Percentiles rank a stretch among this genome's conserved stretches.
Conservation (phyloP, 306 rosid genomes). For the Cyamopsis tetragonoloba region DNA sequence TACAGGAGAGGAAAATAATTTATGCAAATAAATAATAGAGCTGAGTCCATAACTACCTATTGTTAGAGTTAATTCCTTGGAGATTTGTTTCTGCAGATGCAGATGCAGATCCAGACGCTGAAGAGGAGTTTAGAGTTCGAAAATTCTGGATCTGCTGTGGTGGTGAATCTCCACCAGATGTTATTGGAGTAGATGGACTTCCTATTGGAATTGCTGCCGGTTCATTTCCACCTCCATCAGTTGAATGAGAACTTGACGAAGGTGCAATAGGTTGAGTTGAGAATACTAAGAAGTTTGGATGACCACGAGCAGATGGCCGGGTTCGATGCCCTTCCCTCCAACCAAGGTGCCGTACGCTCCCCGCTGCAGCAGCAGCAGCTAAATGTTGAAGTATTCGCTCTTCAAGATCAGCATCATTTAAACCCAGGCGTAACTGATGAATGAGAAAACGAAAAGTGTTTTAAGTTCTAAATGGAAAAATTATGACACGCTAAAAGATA, state of each 20-base stretch:
- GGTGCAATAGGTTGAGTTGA: slow-evolving; percentile 52
- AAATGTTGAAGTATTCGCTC: slow-evolving; percentile 80
- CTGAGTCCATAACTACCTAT: slow-evolving; percentile 50
- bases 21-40: slow-evolving; percentile 6
- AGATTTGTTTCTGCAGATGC: slow-evolving; percentile 35
- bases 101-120: slow-evolving; percentile 42
- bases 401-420: slow-evolving; percentile 57
- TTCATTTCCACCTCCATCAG: slow-evolving; percentile 40
- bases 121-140: slow-evolving; percentile 46
- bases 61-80: slow-evolving; percentile 30
- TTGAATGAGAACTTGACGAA: slow-evolving; percentile 36
- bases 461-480: slow-evolving; percentile 18
- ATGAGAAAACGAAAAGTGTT: not conserved
- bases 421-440: slow-evolving; percentile 55
- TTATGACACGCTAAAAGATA: not conserved
- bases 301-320: slow-evolving; percentile 55
- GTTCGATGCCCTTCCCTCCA: slow-evolving; percentile 56
- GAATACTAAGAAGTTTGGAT: slow-evolving; percentile 50
- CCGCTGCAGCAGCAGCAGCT: slow-evolving; percentile 84
- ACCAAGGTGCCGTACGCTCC: slow-evolving; percentile 62
- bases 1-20: not conserved
- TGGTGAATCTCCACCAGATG: slow-evolving; percentile 41
- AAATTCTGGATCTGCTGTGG: slow-evolving; percentile 35
- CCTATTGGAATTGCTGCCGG: slow-evolving; percentile 39
- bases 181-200: slow-evolving; percentile 47